Percentiles rank a stretch among this genome's conserved stretches.
Conservation (phyloP, 164 flowering plant species). For the Berberis vulgaris region DNA sequence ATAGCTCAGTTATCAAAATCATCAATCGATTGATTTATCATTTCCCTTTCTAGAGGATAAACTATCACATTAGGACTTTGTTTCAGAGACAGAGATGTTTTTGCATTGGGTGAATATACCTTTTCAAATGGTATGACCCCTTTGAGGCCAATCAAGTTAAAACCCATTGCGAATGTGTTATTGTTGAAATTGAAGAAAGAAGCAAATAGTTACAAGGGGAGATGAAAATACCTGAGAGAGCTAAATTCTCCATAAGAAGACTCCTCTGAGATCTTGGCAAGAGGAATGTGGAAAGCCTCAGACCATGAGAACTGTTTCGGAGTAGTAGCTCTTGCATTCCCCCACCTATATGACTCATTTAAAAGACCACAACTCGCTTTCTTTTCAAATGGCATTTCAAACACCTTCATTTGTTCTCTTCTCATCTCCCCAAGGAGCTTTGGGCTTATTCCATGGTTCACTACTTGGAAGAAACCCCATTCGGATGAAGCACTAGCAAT, state of each 20-base stretch:
- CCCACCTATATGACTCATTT: slow-evolving; percentile 68
- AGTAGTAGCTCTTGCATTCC: slow-evolving; percentile 51
- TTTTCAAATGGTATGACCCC: too few species aligned
- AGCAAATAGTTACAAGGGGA: too few species aligned
- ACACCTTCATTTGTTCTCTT: slow-evolving; percentile 54
- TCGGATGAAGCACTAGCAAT: slow-evolving; percentile 51
- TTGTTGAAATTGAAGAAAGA: too few species aligned
- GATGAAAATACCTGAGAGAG: slow-evolving; percentile 34
- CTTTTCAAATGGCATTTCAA: slow-evolving; percentile 45
- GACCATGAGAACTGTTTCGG: slow-evolving; percentile 62
- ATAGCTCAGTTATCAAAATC: neutral
- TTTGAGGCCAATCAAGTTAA: too few species aligned
- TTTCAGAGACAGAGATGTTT: too few species aligned
- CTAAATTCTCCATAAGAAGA: slow-evolving; percentile 37
- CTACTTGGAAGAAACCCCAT: slow-evolving; percentile 87
- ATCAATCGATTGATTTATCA: neutral
- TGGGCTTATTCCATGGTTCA: slow-evolving; percentile 63
- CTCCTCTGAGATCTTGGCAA: slow-evolving; percentile 40
- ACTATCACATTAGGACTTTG: too few species aligned
- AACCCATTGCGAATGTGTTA: too few species aligned
- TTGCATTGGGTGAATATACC: too few species aligned
- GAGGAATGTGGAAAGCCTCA: slow-evolving; percentile 74
- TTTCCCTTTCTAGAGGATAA: too few species aligned
- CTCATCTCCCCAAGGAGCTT: slow-evolving; percentile 51
- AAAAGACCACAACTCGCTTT: slow-evolving; percentile 37